Evolutionary conservation across 2,329 filamentous ascomycete species (phyloP), one percentile per base, ranked within the genome.

Genomic region (Trichoderma sp.): DNA sequence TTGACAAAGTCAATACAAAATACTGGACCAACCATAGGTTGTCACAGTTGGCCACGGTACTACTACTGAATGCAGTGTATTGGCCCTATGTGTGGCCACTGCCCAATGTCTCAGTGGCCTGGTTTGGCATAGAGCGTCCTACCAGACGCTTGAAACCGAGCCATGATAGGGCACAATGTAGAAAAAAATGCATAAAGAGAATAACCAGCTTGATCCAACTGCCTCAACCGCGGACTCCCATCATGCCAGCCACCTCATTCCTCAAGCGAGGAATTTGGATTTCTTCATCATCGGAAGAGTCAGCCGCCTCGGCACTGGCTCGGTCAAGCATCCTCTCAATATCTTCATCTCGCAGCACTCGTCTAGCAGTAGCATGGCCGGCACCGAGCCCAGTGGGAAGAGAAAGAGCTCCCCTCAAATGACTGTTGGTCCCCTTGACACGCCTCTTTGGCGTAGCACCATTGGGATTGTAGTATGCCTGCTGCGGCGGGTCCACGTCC

Each of bases 251-350:
- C 24, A 76, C 74, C 65, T 76, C 75, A 51, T 73, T 75, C 66
- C 70, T 76, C 52, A 72, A 76, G 64, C 72, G 71, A 0, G 84
- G 85, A 7, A 87, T 78, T 61, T 83, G 78, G 67, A 89, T 89
- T 74, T 88, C 86, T 37, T 83, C 84, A 34, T 88, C 86, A 18
- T 87, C 87, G 55, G 87, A 86, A 21, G 85, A 87, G 67, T 85
- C 84, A n/a, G 79, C 79, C 37, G 77, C 80, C 28, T 83, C 83
- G 2, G 82, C 84, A 2, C 81, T 83, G 2, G 81, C 85, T 43
- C 81, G 81, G 68, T 88, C 86, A 51, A 89, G 78, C 84, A 89
- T 87, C 46, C 82, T 80, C 69, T 89, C 86, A 68, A 89, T 86
- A 49, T 89, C 86, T 52, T 85, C 85, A 46, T 87, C 86, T 2